Conservation (phyloP, 2,329 filamentous ascomycete genomes). For the Byssothecium circinans region DNA sequence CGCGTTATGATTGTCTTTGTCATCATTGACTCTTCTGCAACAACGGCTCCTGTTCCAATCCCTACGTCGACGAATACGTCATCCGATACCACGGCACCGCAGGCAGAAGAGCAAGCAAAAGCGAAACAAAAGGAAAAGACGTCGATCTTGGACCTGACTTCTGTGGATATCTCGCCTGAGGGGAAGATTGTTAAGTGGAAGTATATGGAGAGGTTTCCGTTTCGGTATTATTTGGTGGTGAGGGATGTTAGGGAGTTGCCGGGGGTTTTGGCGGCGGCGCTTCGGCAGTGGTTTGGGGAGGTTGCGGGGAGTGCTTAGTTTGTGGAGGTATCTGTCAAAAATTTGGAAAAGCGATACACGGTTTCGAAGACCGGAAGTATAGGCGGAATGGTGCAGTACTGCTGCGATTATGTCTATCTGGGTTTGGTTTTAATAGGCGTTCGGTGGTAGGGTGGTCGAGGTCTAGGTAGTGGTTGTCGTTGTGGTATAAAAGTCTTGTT, state of each 20-base stretch:
- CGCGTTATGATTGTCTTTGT: slow-evolving; percentile 98
- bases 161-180: slow-evolving; percentile 78
- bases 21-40: slow-evolving; percentile 71
- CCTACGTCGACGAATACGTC: no score
- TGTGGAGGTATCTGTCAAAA: neutral
- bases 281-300: slow-evolving; percentile 94
- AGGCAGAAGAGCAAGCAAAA: slow-evolving; percentile 20
- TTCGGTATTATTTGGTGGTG: slow-evolving; percentile 95
- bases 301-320: slow-evolving; percentile 52
- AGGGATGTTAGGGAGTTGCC: slow-evolving; percentile 90
- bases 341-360: no score
- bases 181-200: slow-evolving; percentile 76
- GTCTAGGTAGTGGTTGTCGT: no score
- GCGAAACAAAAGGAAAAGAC: slow-evolving; percentile 55
- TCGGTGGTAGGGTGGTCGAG: no score
- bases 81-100: no score
- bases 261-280: slow-evolving; percentile 77
- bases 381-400: no score
- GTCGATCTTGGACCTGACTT: slow-evolving; percentile 84
- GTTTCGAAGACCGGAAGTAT: no score
- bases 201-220: slow-evolving; percentile 95
- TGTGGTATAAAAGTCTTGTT: neutral
- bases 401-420: no score
- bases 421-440: no score
- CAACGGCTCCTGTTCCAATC: slow-evolving; percentile 8